Conservation (phyloP, 2,329 filamentous ascomycete genomes). For the Talaromyces albobiverticillius region DNA sequence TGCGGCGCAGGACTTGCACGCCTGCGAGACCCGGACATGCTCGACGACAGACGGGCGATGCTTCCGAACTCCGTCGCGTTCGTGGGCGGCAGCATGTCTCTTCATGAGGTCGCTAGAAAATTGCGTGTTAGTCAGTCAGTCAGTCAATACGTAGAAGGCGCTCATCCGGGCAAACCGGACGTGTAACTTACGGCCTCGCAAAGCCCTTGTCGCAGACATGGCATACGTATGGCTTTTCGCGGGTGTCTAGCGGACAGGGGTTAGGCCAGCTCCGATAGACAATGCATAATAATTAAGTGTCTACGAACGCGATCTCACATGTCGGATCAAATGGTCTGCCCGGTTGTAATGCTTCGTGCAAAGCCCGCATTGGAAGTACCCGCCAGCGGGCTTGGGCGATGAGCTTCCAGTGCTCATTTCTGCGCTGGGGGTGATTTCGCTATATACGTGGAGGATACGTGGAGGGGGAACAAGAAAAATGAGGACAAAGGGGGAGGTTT, state of each 20-base stretch:
- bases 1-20: constrained; percentile 27
- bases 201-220: constrained; percentile 28
- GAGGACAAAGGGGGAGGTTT: too few species aligned
- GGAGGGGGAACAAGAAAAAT: too few species aligned
- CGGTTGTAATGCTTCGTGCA: constrained; percentile 21
- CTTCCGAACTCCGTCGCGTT: constrained; percentile 7
- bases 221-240: constrained; percentile 30
- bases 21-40: constrained; percentile 22
- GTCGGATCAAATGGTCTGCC: constrained; percentile 31
- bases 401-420: too few species aligned
- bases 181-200: constrained; percentile 14
- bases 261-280: not conserved
- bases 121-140: not conserved
- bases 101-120: constrained; percentile 20
- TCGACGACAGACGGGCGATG: not conserved
- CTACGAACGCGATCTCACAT: constrained; percentile 20
- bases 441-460: too few species aligned
- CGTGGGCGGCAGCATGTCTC: constrained; percentile 3
- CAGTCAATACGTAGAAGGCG: not conserved
- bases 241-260: constrained; percentile 24
- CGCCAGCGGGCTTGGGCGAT: too few species aligned
- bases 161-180: constrained; percentile 18
- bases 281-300: constrained; percentile 24
- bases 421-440: too few species aligned
- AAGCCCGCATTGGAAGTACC: too few species aligned